These are phyloP conservation scores for Amaranthus cruentus DNA, from an alignment of 148 eudicot species.

Conservation along the genomic window DNA sequence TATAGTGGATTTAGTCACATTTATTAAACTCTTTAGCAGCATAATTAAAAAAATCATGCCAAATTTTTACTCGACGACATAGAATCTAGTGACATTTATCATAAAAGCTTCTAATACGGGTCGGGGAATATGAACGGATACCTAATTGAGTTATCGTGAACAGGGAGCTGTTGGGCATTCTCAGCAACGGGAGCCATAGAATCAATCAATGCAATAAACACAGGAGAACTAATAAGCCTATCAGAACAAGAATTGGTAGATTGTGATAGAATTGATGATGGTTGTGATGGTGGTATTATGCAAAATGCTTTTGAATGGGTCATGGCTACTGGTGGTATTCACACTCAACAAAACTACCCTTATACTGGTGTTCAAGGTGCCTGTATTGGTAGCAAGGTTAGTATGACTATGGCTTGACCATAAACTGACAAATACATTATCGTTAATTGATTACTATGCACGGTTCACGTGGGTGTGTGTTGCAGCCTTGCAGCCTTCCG, in stretches of 20 bases:
- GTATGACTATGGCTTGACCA: no score
- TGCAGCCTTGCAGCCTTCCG: no score
- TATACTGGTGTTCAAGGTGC: conserved; percentile 53
- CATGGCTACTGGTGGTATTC: conserved; percentile 62
- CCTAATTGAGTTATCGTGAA: background rate
- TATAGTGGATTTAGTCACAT: no score
- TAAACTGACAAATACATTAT: no score
- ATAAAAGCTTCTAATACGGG: no score
- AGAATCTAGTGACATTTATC: no score
- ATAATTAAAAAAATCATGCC: no score
- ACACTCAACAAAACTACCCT: conserved; percentile 58
- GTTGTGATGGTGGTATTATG: conserved; percentile 86
- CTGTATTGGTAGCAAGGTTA: conserved; percentile 55
- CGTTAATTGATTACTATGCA: no score
- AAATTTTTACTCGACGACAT: no score
- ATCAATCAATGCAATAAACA: conserved; percentile 77
- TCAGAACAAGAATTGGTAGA: conserved; percentile 87
- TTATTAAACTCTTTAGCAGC: no score
- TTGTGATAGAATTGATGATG: conserved; percentile 66
- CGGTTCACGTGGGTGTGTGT: no score
- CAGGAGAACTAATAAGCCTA: conserved; percentile 53
- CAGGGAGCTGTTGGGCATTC: conserved; percentile 98
- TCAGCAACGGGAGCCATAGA: conserved; percentile 69
- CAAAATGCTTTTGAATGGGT: conserved; percentile 65
- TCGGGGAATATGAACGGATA: no score